Evolutionary conservation across 1,284 basidiomycete species (phyloP).

Genomic region (Pseudomicrostroma phylloplanum): DNA sequence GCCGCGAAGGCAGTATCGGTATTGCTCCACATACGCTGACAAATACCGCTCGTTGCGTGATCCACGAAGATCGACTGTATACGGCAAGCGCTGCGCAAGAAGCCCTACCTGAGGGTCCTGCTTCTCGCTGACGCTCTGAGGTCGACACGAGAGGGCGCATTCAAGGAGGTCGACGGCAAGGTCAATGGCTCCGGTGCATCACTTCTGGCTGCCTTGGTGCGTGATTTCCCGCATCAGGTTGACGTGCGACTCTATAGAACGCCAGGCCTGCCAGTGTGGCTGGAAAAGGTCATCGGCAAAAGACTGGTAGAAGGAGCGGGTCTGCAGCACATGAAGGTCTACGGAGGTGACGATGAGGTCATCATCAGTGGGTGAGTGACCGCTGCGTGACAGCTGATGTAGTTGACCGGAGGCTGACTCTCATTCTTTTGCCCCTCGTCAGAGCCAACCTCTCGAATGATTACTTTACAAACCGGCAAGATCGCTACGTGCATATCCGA

Average conservation of each 20-base stretch:
- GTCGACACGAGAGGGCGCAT: conserved; percentile 67
- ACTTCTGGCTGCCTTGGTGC: conserved; percentile 30
- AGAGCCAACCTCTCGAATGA: conserved; percentile 92
- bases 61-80: conserved; percentile 19
- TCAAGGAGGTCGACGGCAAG: background rate
- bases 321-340: conserved; percentile 95
- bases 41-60: background rate
- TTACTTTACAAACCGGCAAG: conserved; percentile 91
- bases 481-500: conserved; percentile 78
- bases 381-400: background rate
- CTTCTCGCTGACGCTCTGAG: conserved; percentile 83
- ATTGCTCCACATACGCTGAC: background rate
- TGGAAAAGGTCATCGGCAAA: conserved; percentile 74
- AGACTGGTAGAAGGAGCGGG: conserved; percentile 98
- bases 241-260: conserved; percentile 69
- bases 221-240: conserved; percentile 64
- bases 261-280: conserved; percentile 68
- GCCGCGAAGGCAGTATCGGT: background rate
- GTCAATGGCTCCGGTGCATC: conserved; percentile 55
- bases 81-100: conserved; percentile 45
- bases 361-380: conserved; percentile 74
- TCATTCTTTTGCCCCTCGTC: conserved; percentile 7
- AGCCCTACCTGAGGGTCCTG: conserved; percentile 63
- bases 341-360: conserved; percentile 84
- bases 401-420: background rate